These are phyloP conservation scores for Aureobasidium sp. DNA, from an alignment of 2,329 filamentous ascomycete species.

Conservation along the genomic window DNA sequence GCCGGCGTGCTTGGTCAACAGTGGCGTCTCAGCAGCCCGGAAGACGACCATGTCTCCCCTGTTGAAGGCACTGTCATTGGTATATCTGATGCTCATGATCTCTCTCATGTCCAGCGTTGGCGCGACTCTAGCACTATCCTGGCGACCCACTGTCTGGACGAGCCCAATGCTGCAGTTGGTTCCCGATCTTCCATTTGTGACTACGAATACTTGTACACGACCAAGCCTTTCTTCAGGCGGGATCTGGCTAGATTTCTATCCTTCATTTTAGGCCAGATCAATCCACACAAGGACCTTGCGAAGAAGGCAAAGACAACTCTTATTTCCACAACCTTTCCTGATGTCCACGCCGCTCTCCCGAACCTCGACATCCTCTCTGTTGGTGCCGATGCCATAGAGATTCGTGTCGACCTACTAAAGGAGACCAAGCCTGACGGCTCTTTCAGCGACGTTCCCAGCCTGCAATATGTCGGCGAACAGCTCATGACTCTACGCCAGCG, in stretches of 20 bases:
- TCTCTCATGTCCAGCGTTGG: slow-evolving; percentile 51
- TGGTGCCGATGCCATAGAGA: slow-evolving; percentile 76
- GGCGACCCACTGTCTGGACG: slow-evolving; percentile 68
- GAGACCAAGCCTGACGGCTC: slow-evolving; percentile 59
- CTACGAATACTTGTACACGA: slow-evolving; percentile 81
- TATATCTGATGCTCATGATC: slow-evolving; percentile 52
- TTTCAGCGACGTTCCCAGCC: slow-evolving; percentile 61
- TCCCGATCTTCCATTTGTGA: slow-evolving; percentile 62
- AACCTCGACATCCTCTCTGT: slow-evolving; percentile 85
- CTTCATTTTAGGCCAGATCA: slow-evolving; percentile 71
- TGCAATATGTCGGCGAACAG: slow-evolving; percentile 80
- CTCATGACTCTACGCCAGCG: slow-evolving; percentile 76
- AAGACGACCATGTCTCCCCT: slow-evolving; percentile 48
- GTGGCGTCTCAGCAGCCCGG: slow-evolving; percentile 51
- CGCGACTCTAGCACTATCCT: slow-evolving; percentile 58
- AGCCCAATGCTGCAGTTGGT: slow-evolving; percentile 52
- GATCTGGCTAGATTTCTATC: slow-evolving; percentile 74
- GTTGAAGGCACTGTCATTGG: slow-evolving; percentile 63
- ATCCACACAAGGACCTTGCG: slow-evolving; percentile 69
- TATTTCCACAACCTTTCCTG: slow-evolving; percentile 82
- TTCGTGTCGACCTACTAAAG: slow-evolving; percentile 73
- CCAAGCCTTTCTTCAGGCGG: slow-evolving; percentile 62
- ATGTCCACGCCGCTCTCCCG: slow-evolving; percentile 72
- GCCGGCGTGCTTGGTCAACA: slow-evolving; percentile 74
- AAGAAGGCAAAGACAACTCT: slow-evolving; percentile 74